Conservation (phyloP, 1,284 basidiomycete genomes). For the Malassezia equina region DNA sequence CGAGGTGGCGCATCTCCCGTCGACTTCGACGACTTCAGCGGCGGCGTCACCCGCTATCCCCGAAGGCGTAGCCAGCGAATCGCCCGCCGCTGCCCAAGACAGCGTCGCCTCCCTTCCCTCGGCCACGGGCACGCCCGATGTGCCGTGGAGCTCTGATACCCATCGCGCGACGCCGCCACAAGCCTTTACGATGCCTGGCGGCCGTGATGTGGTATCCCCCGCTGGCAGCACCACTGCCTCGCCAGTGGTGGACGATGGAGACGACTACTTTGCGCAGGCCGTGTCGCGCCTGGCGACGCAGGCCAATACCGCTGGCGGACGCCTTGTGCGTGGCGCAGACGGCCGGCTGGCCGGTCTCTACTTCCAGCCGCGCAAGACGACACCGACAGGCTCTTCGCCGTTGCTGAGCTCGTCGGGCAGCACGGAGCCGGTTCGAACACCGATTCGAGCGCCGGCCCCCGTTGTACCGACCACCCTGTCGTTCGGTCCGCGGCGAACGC, state of each 20-base stretch:
- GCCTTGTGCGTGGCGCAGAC: conserved; percentile 82
- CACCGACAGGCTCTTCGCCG: not conserved
- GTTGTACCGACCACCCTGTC: conserved; percentile 4
- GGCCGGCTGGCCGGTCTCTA: conserved; percentile 87
- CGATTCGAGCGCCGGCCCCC: not conserved
- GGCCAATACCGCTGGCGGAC: conserved; percentile 63
- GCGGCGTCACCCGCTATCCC: no score
- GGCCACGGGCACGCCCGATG: not conserved
- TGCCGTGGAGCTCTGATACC: no score
- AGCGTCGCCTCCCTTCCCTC: no score
- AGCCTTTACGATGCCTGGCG: not conserved
- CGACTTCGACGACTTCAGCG: no score
- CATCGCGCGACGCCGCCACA: not conserved
- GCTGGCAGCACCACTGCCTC: not conserved
- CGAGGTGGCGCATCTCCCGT: no score
- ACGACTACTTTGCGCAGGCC: conserved; percentile 77
- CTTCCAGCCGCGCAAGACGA: conserved; percentile 61
- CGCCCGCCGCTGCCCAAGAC: not conserved
- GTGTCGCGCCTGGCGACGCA: conserved; percentile 59
- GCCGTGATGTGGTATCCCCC: not conserved
- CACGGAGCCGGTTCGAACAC: not conserved
- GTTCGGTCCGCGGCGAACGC: not conserved
- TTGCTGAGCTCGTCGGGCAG: not conserved
- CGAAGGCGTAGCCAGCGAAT: no score
- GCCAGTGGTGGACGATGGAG: not conserved